Evolutionary conservation across 1,284 basidiomycete genomes (phyloP), one percentile per base, ranked within the genome.

Genomic region (Melampsora americana): DNA sequence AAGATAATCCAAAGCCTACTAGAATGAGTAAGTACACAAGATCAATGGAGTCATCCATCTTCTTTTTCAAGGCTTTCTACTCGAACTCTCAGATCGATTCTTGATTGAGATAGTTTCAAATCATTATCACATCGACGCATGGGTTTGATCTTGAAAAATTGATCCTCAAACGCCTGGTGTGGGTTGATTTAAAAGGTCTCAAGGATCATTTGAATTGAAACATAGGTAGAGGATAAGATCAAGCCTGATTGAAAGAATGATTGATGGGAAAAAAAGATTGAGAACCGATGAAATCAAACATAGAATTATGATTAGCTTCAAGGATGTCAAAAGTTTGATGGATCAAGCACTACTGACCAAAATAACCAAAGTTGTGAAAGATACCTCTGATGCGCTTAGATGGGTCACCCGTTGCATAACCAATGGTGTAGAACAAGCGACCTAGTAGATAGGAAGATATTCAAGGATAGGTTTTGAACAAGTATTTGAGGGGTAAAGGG

Each of bases 131-230:
- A n/a, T n/a, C n/a, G n/a, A n/a, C n/a, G n/a, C n/a, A n/a, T n/a
- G n/a, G n/a, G n/a, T n/a, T n/a, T n/a, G n/a, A n/a, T n/a, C n/a
- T n/a, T n/a, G n/a, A 42, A 11, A 42, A 1, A 35, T 42, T 1
- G 6, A 42, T 42, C 39, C 39, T 42, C 6, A 5, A 42, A 1
- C 12, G 12, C 4, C 11, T 12, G 5, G 12, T 42, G 6, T 42
- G 6, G 5, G 39, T 30, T 35, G 23, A 1, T 5, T 59, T 42
- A 69, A 28, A 69, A 69, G 5, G 68, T 69, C 35, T 69, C 68
- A 42, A 69, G 28, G 0, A 69, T 56, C 68, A 69, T 69, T 69
- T 69, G 68, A 32, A 59, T 9, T n/a, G 68, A 53, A n/a, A 69
- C 68, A 50, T 53, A 69, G 20, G 68, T 69, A 35, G 68, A 69